These are phyloP conservation scores for Eremothecium gossypii DNA, from an alignment of 1,139 yeast genomes.

Conservation along the genomic window DNA sequence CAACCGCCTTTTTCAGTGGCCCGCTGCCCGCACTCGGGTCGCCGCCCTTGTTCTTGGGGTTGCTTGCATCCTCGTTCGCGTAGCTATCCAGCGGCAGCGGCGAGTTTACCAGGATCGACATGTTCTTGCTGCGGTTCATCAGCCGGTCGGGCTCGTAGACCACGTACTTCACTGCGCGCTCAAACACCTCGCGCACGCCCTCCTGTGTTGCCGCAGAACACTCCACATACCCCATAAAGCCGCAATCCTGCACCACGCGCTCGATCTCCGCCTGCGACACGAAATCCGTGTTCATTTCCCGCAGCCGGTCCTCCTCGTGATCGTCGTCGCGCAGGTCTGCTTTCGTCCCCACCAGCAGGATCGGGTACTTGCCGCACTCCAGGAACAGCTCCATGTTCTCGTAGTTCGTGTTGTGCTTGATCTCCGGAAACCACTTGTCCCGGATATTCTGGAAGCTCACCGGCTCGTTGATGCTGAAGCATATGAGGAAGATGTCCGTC, in stretches of 20 bases:
- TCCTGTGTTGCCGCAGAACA: slow-evolving; percentile 91
- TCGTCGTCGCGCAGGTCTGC: slow-evolving; percentile 77
- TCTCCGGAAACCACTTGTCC: slow-evolving; percentile 78
- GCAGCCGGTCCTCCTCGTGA: slow-evolving; percentile 62
- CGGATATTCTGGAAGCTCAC: slow-evolving; percentile 71
- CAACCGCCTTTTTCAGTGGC: slow-evolving; percentile 3
- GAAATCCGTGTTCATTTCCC: slow-evolving; percentile 53
- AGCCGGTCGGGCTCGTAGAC: slow-evolving; percentile 43
- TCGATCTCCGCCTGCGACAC: slow-evolving; percentile 54
- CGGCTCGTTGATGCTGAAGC: slow-evolving; percentile 81
- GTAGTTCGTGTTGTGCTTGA: slow-evolving; percentile 72
- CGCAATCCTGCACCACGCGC: slow-evolving; percentile 60
- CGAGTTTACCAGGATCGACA: too few relatives aligned
- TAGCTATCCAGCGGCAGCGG: too few relatives aligned
- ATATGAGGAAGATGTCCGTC: slow-evolving; percentile 78
- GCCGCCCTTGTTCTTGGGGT: slow-evolving; percentile 4
- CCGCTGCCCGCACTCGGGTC: too few relatives aligned
- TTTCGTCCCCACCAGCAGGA: slow-evolving; percentile 79
- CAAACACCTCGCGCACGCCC: slow-evolving; percentile 78
- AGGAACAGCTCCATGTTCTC: slow-evolving; percentile 31
- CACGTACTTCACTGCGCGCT: slow-evolving; percentile 67
- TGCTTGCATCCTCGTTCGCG: not conserved
- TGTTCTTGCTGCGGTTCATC: slow-evolving; percentile 1
- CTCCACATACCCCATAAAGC: slow-evolving; percentile 70
- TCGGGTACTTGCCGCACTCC: slow-evolving; percentile 39